These are phyloP conservation scores for Mycosphaerella arachidis DNA, from an alignment of 2,329 filamentous ascomycete species.

Conservation along the genomic window DNA sequence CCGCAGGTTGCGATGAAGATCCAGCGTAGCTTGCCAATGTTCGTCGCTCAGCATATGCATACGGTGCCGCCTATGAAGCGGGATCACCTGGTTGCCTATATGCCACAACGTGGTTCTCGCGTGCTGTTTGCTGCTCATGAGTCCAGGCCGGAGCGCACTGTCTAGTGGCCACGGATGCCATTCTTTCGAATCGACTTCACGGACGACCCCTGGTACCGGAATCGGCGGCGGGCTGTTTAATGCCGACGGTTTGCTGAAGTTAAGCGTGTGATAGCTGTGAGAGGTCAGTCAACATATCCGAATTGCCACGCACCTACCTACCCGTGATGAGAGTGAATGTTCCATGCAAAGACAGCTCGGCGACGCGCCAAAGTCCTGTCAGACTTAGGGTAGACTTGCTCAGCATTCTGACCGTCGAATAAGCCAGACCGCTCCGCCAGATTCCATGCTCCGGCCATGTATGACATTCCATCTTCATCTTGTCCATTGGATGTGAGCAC, in stretches of 20 bases:
- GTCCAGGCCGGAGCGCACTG: not conserved
- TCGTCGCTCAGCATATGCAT: not conserved
- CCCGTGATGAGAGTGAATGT: slow-evolving; percentile 9
- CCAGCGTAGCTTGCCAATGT: slow-evolving; percentile 4
- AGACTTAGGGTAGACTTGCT: slow-evolving; percentile 1
- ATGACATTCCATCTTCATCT: slow-evolving; percentile 4
- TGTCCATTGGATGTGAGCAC: slow-evolving; percentile 6
- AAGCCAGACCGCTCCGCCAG: slow-evolving; percentile 1
- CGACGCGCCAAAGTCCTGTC: not conserved
- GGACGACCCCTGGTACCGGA: not conserved
- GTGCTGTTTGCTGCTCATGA: slow-evolving; percentile 6
- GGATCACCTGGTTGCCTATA: not conserved
- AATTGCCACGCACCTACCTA: not conserved
- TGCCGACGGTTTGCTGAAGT: not conserved
- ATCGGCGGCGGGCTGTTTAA: slow-evolving; percentile 1
- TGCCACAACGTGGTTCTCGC: slow-evolving; percentile 9
- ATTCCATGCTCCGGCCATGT: slow-evolving; percentile 7
- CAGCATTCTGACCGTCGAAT: not conserved
- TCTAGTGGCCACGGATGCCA: slow-evolving; percentile 7
- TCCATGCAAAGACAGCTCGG: slow-evolving; percentile 9
- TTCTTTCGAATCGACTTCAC: slow-evolving; percentile 1
- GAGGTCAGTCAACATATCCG: not conserved
- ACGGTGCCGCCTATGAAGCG: not conserved
- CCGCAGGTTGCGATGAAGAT: not conserved
- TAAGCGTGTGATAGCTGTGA: slow-evolving; percentile 4